Evolutionary conservation across 805 yeast species (phyloP).

Genomic region (Yamadazyma paraphyllophila): DNA sequence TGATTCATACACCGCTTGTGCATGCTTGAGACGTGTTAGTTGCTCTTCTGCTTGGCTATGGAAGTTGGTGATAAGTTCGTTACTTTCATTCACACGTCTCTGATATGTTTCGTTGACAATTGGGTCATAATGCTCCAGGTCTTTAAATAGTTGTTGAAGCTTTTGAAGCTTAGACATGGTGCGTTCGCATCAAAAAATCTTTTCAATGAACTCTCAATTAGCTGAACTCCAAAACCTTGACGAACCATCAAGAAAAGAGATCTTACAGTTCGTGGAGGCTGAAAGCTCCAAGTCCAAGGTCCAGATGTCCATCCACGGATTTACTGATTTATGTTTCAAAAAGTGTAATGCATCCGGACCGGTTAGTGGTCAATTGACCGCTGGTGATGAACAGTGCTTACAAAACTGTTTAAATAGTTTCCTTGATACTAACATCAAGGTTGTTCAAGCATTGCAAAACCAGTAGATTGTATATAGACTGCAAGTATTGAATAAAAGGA

Average conservation of each 20-base stretch:
- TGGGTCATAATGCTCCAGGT: conserved; percentile 1
- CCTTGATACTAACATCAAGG: conserved; percentile 81
- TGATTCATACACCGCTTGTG: background rate
- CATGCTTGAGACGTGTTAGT: background rate
- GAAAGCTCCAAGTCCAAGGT: conserved; percentile 87
- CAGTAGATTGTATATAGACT: background rate
- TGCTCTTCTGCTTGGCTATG: conserved; percentile 20
- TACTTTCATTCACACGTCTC: conserved; percentile 4
- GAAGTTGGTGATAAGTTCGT: conserved; percentile 1
- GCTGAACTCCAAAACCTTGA: conserved; percentile 43
- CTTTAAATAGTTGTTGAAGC: conserved; percentile 2
- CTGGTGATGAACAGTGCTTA: conserved; percentile 69
- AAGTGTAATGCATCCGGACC: conserved; percentile 61
- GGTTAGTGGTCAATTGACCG: conserved; percentile 48
- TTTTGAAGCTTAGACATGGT: conserved; percentile 5
- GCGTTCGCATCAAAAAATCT: background rate
- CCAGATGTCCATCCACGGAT: conserved; percentile 80
- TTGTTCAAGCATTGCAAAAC: conserved; percentile 57
- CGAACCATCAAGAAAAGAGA: conserved; percentile 69
- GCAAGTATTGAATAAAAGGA: too few species aligned
- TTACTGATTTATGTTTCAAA: conserved; percentile 88
- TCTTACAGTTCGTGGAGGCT: conserved; percentile 70
- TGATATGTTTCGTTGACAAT: conserved; percentile 8
- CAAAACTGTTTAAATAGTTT: conserved; percentile 80
- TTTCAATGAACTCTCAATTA: conserved; percentile 4